Conservation (phyloP, 2,329 filamentous ascomycete genomes). For the Byssoonygena ceratinophila region DNA sequence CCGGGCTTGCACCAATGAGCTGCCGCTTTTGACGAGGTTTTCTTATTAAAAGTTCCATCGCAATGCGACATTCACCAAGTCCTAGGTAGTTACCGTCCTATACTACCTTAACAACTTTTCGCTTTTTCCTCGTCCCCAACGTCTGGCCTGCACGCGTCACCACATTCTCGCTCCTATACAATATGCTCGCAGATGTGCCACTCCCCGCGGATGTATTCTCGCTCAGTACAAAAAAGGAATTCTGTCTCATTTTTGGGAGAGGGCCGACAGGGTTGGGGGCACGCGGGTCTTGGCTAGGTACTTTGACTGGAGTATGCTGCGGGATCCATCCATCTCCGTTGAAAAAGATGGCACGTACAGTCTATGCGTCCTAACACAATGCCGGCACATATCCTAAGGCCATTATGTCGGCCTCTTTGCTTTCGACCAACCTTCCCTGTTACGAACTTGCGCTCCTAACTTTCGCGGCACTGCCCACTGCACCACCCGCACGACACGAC, state of each 20-base stretch:
- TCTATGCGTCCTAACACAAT: neutral
- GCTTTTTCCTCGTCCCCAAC: neutral
- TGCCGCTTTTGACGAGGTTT: conserved; percentile 14
- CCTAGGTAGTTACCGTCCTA: conserved; percentile 6
- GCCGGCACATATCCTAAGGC: neutral
- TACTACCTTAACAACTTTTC: neutral
- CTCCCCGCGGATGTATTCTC: neutral
- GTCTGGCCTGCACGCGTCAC: neutral
- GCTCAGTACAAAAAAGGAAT: neutral
- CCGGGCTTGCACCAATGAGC: conserved; percentile 14
- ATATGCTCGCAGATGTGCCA: neutral
- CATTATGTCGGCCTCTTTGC: neutral
- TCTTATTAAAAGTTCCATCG: conserved; percentile 8
- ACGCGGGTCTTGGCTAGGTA: neutral
- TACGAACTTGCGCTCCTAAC: neutral
- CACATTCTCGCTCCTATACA: neutral
- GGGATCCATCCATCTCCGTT: neutral
- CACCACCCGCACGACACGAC: neutral
- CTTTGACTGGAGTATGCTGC: neutral
- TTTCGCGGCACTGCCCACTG: neutral
- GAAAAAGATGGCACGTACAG: neutral
- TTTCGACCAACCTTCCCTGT: no score
- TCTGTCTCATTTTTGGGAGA: neutral
- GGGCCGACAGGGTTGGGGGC: neutral
- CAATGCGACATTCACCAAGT: conserved; percentile 10